Evolutionary conservation across 2,329 filamentous ascomycete genomes (phyloP).

Genomic region (Cercospora zeina): DNA sequence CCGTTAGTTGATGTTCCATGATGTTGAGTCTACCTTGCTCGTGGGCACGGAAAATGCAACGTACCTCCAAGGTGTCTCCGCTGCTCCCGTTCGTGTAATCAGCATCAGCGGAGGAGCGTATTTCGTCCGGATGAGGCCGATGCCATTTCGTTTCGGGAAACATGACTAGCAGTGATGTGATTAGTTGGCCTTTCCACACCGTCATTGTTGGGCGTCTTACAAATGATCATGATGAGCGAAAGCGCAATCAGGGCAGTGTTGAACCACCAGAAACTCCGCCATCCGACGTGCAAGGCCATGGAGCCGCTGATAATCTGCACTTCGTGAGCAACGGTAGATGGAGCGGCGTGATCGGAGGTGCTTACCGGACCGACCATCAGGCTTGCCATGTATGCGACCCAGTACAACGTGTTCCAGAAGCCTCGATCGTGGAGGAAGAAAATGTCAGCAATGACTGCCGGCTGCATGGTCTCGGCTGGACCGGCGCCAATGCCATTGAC

Average conservation of each 20-base stretch:
- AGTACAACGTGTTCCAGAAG: constrained; percentile 63
- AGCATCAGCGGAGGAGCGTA: constrained; percentile 24
- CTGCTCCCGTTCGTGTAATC: constrained; percentile 18
- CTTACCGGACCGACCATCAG: constrained; percentile 55
- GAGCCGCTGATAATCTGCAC: constrained; percentile 56
- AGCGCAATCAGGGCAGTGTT: constrained; percentile 58
- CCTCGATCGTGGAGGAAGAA: constrained; percentile 64
- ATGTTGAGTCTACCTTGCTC: not conserved
- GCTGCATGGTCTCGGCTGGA: constrained; percentile 63
- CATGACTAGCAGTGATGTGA: constrained; percentile 41
- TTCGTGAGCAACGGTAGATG: constrained; percentile 35
- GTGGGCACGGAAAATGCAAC: constrained; percentile 1
- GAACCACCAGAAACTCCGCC: constrained; percentile 67
- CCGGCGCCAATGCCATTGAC: constrained; percentile 64
- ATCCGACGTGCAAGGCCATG: constrained; percentile 61
- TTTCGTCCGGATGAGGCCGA: constrained; percentile 45
- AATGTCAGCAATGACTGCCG: constrained; percentile 63
- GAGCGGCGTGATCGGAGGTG: not conserved
- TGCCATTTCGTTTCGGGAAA: constrained; percentile 66
- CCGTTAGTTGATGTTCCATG: not conserved
- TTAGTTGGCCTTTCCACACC: not conserved
- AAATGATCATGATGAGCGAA: constrained; percentile 55
- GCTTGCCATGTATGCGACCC: constrained; percentile 62
- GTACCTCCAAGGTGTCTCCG: constrained; percentile 19
- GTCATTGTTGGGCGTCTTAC: not conserved